Evolutionary conservation across 2,329 filamentous ascomycete genomes (phyloP).

Genomic region (Moelleriella libera): DNA sequence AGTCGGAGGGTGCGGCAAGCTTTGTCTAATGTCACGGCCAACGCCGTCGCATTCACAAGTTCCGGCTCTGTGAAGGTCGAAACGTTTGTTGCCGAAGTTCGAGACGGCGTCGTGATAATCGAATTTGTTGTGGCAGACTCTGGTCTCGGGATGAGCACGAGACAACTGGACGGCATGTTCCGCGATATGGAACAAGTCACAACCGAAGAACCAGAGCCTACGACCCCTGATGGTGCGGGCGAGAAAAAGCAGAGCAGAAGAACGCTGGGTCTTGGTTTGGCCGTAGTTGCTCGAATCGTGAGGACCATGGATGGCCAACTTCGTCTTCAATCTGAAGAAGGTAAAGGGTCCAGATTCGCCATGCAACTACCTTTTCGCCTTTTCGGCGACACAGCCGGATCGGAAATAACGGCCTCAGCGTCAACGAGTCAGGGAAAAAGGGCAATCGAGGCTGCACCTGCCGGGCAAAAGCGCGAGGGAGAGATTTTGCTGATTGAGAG

Average conservation of each 20-base stretch:
- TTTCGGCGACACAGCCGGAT: constrained; percentile 23
- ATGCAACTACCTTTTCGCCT: constrained; percentile 65
- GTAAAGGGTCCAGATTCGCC: constrained; percentile 70
- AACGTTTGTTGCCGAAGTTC: constrained; percentile 43
- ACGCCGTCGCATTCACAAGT: constrained; percentile 67
- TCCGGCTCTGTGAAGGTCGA: constrained; percentile 58
- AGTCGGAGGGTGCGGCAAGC: constrained; percentile 68
- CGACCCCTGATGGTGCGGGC: constrained; percentile 9
- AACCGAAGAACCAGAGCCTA: constrained; percentile 24
- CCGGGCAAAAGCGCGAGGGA: constrained; percentile 17
- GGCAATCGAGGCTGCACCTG: constrained; percentile 7
- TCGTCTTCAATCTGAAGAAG: constrained; percentile 68
- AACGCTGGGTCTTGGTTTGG: constrained; percentile 69
- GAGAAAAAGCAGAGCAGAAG: constrained; percentile 17
- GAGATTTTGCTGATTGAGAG: constrained; percentile 51
- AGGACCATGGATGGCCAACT: constrained; percentile 87
- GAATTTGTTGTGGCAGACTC: constrained; percentile 68
- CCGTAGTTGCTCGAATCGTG: constrained; percentile 72
- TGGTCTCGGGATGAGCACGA: constrained; percentile 56
- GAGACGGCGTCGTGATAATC: constrained; percentile 43
- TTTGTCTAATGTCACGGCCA: constrained; percentile 70
- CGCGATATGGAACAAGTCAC: constrained; percentile 45
- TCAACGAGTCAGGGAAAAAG: not conserved
- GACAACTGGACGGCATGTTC: constrained; percentile 40
- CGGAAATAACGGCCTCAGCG: constrained; percentile 1